Base-by-base conservation (phyloP, 2,329 filamentous ascomycete species). In the Coniochaeta prunicola region DNA sequence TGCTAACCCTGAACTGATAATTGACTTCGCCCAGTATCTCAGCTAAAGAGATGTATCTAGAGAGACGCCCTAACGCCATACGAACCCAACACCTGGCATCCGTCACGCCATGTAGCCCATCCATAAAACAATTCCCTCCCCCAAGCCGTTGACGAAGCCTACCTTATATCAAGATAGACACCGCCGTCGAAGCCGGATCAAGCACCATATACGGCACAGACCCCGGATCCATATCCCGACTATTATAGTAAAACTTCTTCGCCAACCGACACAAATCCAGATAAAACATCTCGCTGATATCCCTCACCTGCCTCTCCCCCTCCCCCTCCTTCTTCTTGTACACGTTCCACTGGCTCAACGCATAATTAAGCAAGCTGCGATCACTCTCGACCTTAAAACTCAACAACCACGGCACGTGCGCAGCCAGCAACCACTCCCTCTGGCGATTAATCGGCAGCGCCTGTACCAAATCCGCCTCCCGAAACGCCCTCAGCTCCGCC, bases 331-430 rank as follows among this genome's bases (percentile, higher is more conserved):
- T 66, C 19, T 62, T 53, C 33, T 62, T 61, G 40, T 71, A 68
- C 12, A 71, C 64, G 28, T 60, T 61, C 69, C 69, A 73, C 64
- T 71, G 67, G 21, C 71, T 71, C n/a, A 69, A 67, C 3, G 76
- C 76, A 59, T 76, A 78, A 28, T 69, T 73, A 19, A 76, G 59
- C 34, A 79, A 62, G 38, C 71, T 78, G 56, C 75, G 66, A 21
- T 76, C 71, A 19, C 71, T 66, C 0, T 69, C 70, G 5, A 77
- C 76, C 58, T 71, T 69, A 67, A 74, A 77, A 60, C 73, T 77
- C 9, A 80, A 69, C 1, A 81, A 68, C 65, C 74, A 75, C 0
- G 78, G 77, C 0, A 80, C 62, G 53, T 80, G 76, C 0, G 73
- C 70, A 0, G 74, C 67, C 1, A 80, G 68, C 5, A 80, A 65